Conservation (phyloP, 108 stramenopile species). For the Stephanodiscus triporus region DNA sequence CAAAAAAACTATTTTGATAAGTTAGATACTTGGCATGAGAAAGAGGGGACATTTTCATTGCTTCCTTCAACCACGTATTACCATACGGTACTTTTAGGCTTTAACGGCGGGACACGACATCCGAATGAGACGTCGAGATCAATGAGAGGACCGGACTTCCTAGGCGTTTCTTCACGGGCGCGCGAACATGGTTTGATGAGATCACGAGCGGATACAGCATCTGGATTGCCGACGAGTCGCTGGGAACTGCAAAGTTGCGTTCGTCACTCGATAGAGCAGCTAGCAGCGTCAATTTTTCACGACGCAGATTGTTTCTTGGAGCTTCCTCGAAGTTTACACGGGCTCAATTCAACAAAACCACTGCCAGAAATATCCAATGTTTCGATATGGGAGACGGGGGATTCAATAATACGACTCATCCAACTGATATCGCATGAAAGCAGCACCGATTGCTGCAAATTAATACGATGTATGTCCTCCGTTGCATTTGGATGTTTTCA, state of each 20-base stretch:
- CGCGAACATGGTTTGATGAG: neutral
- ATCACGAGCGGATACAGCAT: neutral
- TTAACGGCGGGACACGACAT: too few species aligned
- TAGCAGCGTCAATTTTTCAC: conserved; percentile 7
- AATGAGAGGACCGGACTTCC: too few species aligned
- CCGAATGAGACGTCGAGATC: too few species aligned
- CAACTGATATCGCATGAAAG: conserved; percentile 10
- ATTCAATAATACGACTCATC: conserved; percentile 18
- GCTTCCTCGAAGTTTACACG: neutral
- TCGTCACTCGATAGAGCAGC: neutral
- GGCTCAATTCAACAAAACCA: neutral
- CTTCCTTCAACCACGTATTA: too few species aligned
- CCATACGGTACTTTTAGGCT: too few species aligned
- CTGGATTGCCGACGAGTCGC: conserved; percentile 6
- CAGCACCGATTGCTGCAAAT: conserved; percentile 4
- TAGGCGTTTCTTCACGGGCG: too few species aligned
- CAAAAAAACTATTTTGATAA: too few species aligned
- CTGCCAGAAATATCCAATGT: conserved; percentile 12
- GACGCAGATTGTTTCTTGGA: neutral
- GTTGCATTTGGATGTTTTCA: conserved; percentile 27
- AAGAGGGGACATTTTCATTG: too few species aligned
- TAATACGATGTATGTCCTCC: conserved; percentile 22
- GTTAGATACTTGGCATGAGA: too few species aligned
- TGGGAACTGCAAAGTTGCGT: neutral
- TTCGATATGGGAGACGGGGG: conserved; percentile 32